Base-by-base conservation (phyloP, 768 basidiomycete species). In the Boletus subparvulus region DNA sequence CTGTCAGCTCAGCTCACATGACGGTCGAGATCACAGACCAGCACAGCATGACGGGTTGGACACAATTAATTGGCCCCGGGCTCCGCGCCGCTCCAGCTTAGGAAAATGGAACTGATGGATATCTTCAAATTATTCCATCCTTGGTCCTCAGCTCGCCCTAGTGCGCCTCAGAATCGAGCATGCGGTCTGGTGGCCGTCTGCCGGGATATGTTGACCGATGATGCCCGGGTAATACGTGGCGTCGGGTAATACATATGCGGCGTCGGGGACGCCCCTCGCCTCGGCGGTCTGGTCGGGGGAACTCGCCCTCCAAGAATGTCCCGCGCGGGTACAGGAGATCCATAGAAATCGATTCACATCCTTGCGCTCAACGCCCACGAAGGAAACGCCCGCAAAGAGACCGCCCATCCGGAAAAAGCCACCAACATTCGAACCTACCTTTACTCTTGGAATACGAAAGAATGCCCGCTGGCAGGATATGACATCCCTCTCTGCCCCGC, bases 261-360 rank as follows among this genome's bases (percentile, higher is more conserved):
- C 77, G 24, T 88, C 82, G 0, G 94, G 94, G 21, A 96, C 74
- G 3, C 86, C 86, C 75, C 76, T 97, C 94, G 68, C 94, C 73
- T 95, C 94, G 9, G 93, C 93, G 35, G 92, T 98, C 96, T 0
- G 96, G 96, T n/a, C n/a, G 96, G 92, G 6, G 96, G 97, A 2
- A 98, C 95, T n/a, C 88, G 87, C 37, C 96, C 96, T 50, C 90
- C 84, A 28, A 99, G 84, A 65, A 99, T 95, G 66, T 96, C 94
- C 56, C 82, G 80, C 0, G 94, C 92, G 7, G 94, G 90, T 6
- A 97, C 84, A 2, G 86, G 78, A 3, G 93, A 94, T 4, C 96
- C 96, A 63, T 98, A 98, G 76, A 98, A 99, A 26, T 94, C 88
- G 85, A 70, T 98, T 98, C 49, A 96, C 90, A 70, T 98, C 95